Percentiles rank a stretch among this genome's conserved stretches.
phyloP scores from a whole-genome alignment of 352 stramenopile species.

The Saprolegnia parasitica region DNA sequence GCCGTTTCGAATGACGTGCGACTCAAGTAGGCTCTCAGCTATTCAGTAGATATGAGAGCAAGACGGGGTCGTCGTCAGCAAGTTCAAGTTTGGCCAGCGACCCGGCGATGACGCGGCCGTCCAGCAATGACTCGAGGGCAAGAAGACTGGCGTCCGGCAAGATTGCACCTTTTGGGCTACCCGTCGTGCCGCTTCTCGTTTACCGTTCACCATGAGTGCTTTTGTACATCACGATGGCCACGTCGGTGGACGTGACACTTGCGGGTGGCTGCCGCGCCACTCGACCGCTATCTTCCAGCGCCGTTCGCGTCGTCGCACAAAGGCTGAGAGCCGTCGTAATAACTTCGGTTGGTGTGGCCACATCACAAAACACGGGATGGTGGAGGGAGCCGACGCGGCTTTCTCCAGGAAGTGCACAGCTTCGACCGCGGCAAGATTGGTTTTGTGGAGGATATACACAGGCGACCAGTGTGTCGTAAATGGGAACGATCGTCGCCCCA shows the following conservation, averaged over 20 bases:
- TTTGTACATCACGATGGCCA: not conserved
- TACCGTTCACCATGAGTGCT: too few species aligned
- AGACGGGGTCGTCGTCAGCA: constrained; percentile 53
- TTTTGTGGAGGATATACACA: constrained; percentile 30
- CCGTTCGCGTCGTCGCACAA: not conserved
- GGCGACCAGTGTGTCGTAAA: constrained; percentile 35
- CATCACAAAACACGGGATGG: constrained; percentile 9
- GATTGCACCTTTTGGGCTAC: constrained; percentile 47
- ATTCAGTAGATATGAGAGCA: constrained; percentile 94
- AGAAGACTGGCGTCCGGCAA: constrained; percentile 44
- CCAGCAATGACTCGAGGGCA: too few species aligned
- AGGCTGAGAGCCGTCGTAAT: not conserved
- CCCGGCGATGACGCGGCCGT: too few species aligned
- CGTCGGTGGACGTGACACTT: not conserved
- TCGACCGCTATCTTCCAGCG: not conserved
- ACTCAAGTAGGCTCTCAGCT: constrained; percentile 77
- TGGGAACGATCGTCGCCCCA: constrained; percentile 42
- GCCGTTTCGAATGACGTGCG: constrained; percentile 57
- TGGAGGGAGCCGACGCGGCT: not conserved
- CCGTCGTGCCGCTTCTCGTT: constrained; percentile 43
- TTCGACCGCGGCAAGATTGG: constrained; percentile 27
- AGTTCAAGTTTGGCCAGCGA: not conserved
- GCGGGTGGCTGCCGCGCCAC: not conserved
- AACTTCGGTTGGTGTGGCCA: too few species aligned
- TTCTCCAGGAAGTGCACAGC: constrained; percentile 26